These are phyloP conservation scores for Mortierella claussenii DNA, from an alignment of 192 early-diverging fungal species.

Conservation along the genomic window DNA sequence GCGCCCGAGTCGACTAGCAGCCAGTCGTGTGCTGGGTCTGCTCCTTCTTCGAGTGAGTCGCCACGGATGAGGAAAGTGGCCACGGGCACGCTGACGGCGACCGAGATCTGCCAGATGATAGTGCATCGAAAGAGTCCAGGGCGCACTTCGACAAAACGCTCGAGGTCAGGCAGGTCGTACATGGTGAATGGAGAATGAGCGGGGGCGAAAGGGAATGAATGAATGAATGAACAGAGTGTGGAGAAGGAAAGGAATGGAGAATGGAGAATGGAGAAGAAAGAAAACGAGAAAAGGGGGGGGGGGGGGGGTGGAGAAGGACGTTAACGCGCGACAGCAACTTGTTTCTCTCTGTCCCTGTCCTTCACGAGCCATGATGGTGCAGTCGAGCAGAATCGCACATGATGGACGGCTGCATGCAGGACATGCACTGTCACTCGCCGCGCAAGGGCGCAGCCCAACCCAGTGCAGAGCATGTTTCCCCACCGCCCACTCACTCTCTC, in stretches of 20 bases:
- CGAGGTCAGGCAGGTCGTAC: slow-evolving; percentile 50
- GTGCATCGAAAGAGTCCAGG: slow-evolving; percentile 48
- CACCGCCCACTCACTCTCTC: no score
- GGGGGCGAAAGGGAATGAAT: no score
- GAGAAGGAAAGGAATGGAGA: slow-evolving; percentile 2
- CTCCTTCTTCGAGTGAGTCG: slow-evolving; percentile 6
- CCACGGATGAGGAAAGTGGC: slow-evolving; percentile 40
- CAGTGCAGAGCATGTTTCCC: no score
- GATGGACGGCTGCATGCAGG: no score
- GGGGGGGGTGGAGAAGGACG: no score
- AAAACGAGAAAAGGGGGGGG: background rate
- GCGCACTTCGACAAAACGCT: slow-evolving; percentile 47
- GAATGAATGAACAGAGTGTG: background rate
- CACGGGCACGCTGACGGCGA: slow-evolving; percentile 24
- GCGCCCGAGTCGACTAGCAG: slow-evolving; percentile 44
- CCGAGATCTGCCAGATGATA: slow-evolving; percentile 31
- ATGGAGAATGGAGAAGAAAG: slow-evolving; percentile 8
- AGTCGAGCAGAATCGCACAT: no score
- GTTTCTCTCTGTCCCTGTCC: no score
- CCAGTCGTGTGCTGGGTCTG: slow-evolving; percentile 32
- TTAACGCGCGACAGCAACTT: no score
- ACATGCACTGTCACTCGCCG: no score
- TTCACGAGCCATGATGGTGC: no score
- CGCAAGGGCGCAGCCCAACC: no score
- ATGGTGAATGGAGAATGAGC: slow-evolving; percentile 11